Percentiles rank a stretch among this genome's conserved stretches.
phyloP scores from a whole-genome alignment of 805 yeast species.

The Metschnikowia rubicola region DNA sequence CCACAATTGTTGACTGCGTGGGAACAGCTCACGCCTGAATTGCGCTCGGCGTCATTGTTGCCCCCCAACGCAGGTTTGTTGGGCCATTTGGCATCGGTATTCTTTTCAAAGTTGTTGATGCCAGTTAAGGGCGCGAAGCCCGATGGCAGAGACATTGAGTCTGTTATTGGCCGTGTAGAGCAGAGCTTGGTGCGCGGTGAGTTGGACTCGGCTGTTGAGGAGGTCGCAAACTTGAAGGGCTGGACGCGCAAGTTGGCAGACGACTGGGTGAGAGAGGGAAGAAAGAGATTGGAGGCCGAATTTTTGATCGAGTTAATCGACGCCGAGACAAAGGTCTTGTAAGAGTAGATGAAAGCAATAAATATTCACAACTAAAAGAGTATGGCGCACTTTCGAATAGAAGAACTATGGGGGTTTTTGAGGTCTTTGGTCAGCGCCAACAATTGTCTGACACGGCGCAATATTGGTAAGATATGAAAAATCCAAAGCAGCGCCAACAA shows the following conservation, averaged over 20 bases:
- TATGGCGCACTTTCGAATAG: too few species aligned
- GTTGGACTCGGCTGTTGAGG: constrained; percentile 87
- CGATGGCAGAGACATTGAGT: constrained; percentile 78
- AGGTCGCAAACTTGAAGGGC: constrained; percentile 83
- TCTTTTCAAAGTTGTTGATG: constrained; percentile 73
- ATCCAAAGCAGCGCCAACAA: too few species aligned
- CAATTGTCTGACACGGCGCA: too few species aligned
- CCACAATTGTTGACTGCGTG: constrained; percentile 79
- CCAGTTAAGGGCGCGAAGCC: constrained; percentile 75
- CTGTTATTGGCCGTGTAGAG: constrained; percentile 82
- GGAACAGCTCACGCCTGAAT: constrained; percentile 76
- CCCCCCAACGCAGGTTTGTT: constrained; percentile 96
- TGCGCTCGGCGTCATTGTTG: constrained; percentile 81
- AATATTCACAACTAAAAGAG: too few species aligned
- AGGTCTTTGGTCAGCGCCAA: too few species aligned
- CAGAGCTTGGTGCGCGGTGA: constrained; percentile 70
- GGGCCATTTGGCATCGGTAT: constrained; percentile 79
- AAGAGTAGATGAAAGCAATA: constrained; percentile 2
- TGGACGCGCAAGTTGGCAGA: constrained; percentile 88
- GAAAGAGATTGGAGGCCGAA: constrained; percentile 86
- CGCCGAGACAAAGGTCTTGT: constrained; percentile 51
- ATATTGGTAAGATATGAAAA: too few species aligned
- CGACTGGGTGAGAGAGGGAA: constrained; percentile 88
- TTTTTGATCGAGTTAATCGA: constrained; percentile 69
- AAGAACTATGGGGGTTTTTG: too few species aligned